Base-by-base conservation (phyloP, 805 yeast species). In the Lipomyces chichibuensis region DNA sequence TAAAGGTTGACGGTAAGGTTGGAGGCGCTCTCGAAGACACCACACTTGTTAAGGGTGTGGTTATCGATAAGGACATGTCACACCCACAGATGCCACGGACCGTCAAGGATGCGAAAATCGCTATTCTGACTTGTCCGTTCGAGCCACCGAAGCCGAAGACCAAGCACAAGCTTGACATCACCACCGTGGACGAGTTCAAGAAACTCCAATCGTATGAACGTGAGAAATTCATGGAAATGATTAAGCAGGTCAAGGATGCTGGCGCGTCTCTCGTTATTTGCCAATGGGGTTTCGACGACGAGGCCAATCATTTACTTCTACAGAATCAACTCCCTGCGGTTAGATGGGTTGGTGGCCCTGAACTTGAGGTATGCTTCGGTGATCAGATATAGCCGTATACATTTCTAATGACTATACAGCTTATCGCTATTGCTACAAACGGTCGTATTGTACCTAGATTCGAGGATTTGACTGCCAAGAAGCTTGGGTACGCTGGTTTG, bases 141-240 rank as follows among this genome's bases (percentile, higher is more conserved):
- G 99, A 95, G 83, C 99, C 99, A 53, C 99, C 99, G 75, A 95
- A 95, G 81, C 99, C 99, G 73, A 95, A 95, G 82, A 95, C 99
- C 29, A 95, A 95, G 81, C 99, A 94, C 82, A 94, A 94, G 84
- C 84, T 94, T 74, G 97, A 94, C 77, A 94, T 94, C 71, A 86
- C 94, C 17, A 81, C 90, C n/a, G 97, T 92, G 25, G 98, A 93
- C 75, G 99, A 95, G 80, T 95, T 93, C 81, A 86, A 89, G 78
- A 89, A 87, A 70, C 84, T 95, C 77, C 99, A 96, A 81, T 86
- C 85, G 62, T 95, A 95, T 79, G 99, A 95, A 82, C 94, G 89
- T 73, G 88, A 89, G 71, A 92, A 92, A 78, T 95, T 95, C 77
- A 85, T 83, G 76, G 92, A 91, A 77, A 95, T 95, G 99, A 92